Percentiles rank a stretch among this genome's conserved stretches.
Evolutionary conservation across 805 yeast species (phyloP).

Genomic region (Ogataea henricii): DNA sequence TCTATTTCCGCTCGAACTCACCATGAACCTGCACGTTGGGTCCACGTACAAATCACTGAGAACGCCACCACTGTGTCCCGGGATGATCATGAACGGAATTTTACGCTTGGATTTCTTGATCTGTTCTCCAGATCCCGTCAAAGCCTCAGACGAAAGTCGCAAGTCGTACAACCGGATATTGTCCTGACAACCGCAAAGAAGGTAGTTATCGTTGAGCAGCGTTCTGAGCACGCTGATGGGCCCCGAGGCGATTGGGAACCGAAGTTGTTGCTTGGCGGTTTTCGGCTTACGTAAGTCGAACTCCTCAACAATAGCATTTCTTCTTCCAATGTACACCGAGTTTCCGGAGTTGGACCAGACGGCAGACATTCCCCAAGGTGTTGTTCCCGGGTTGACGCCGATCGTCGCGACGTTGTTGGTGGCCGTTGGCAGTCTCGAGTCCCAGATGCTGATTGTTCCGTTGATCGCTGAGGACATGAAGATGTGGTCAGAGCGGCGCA

Average conservation of each 20-base stretch:
- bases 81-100: constrained; percentile 84
- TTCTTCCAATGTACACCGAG: constrained; percentile 76
- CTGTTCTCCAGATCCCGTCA: constrained; percentile 7
- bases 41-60: constrained; percentile 78
- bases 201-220: constrained; percentile 76
- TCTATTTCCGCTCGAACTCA: constrained; percentile 90
- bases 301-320: constrained; percentile 86
- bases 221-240: constrained; percentile 81
- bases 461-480: constrained; percentile 82
- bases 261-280: constrained; percentile 56
- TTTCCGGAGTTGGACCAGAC: constrained; percentile 89
- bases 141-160: constrained; percentile 34
- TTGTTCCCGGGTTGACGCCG: constrained; percentile 61
- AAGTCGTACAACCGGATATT: constrained; percentile 87
- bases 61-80: constrained; percentile 96
- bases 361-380: constrained; percentile 94
- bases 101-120: constrained; percentile 37
- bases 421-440: constrained; percentile 48
- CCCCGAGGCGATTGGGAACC: constrained; percentile 86
- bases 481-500: constrained; percentile 42
- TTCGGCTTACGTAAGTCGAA: constrained; percentile 61
- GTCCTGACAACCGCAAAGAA: constrained; percentile 88
- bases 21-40: constrained; percentile 83
- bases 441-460: constrained; percentile 85
- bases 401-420: constrained; percentile 26